phyloP scores from a whole-genome alignment of 2,329 filamentous ascomycete genomes.

The Rhinocladiella similis region DNA sequence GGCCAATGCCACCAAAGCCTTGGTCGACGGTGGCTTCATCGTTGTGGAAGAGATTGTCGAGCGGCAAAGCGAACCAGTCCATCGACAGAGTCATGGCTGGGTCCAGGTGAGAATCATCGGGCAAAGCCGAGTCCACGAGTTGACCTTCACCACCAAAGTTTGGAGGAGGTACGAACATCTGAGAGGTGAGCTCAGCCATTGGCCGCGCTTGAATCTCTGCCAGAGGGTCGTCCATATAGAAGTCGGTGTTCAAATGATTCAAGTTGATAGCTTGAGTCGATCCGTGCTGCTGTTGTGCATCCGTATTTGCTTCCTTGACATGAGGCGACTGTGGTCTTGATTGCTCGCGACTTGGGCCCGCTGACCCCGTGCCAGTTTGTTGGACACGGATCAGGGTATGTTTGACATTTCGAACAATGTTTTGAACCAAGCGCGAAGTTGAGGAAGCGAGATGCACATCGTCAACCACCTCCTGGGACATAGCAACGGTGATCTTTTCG shows the following conservation, averaged over 20 bases:
- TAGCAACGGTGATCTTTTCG: slow-evolving; percentile 58
- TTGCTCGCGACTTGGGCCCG: slow-evolving; percentile 36
- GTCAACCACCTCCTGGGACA: slow-evolving; percentile 63
- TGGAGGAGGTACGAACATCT: slow-evolving; percentile 30
- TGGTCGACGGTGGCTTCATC: slow-evolving; percentile 48
- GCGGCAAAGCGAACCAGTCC: slow-evolving; percentile 63
- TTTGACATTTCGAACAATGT: slow-evolving; percentile 44
- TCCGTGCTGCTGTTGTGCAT: slow-evolving; percentile 13
- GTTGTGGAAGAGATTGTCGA: slow-evolving; percentile 59
- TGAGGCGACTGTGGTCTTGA: slow-evolving; percentile 35
- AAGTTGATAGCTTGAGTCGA: slow-evolving; percentile 4
- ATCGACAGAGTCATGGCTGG: slow-evolving; percentile 21
- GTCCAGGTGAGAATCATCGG: slow-evolving; percentile 21
- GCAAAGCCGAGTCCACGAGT: slow-evolving; percentile 25
- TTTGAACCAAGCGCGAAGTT: slow-evolving; percentile 61
- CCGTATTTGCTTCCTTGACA: slow-evolving; percentile 19
- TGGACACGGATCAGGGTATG: slow-evolving; percentile 30
- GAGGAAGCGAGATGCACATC: slow-evolving; percentile 65
- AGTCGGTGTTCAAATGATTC: slow-evolving; percentile 11
- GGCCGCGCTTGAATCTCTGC: slow-evolving; percentile 28
- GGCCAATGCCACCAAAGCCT: slow-evolving; percentile 60
- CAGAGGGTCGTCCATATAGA: slow-evolving; percentile 24
- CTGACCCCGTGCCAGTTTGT: slow-evolving; percentile 24
- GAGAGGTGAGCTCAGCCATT: slow-evolving; percentile 28
- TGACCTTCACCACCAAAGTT: slow-evolving; percentile 26